Conservation (phyloP, 192 early-diverging fungal genomes). For the Funneliformis geosporum region DNA sequence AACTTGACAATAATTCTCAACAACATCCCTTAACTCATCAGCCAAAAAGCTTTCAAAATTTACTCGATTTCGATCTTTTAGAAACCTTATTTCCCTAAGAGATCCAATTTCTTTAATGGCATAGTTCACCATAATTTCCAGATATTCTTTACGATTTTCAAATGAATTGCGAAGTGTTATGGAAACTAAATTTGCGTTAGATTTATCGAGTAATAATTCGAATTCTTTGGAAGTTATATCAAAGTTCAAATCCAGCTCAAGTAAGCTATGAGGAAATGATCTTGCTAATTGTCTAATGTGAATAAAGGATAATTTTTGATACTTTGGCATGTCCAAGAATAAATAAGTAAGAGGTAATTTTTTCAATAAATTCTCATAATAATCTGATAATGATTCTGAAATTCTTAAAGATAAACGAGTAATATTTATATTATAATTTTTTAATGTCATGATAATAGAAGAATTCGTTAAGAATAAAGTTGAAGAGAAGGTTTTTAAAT, state of each 20-base stretch:
- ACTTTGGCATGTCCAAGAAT: not conserved
- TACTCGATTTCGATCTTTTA: not conserved
- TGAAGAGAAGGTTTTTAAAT: not conserved
- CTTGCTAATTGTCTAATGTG: not conserved
- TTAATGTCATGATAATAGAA: not conserved
- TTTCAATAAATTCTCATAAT: not conserved
- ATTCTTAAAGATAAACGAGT: not conserved
- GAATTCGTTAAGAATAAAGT: not conserved
- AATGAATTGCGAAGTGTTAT: not conserved
- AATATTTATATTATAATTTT: not conserved
- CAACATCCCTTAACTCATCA: not conserved
- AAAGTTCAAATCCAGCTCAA: not conserved
- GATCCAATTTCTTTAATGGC: not conserved
- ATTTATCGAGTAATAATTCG: not conserved
- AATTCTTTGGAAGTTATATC: not conserved
- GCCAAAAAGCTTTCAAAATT: not conserved
- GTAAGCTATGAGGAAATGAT: not conserved
- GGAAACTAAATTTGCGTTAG: not conserved
- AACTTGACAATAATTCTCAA: not conserved
- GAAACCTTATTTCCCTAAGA: not conserved
- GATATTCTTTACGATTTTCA: not conserved
- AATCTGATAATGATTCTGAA: not conserved
- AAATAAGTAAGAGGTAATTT: not conserved
- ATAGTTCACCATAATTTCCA: not conserved
- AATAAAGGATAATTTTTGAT: not conserved